Evolutionary conservation across 257 asterid genomes (phyloP).

Genomic region (Salvia hispanica): DNA sequence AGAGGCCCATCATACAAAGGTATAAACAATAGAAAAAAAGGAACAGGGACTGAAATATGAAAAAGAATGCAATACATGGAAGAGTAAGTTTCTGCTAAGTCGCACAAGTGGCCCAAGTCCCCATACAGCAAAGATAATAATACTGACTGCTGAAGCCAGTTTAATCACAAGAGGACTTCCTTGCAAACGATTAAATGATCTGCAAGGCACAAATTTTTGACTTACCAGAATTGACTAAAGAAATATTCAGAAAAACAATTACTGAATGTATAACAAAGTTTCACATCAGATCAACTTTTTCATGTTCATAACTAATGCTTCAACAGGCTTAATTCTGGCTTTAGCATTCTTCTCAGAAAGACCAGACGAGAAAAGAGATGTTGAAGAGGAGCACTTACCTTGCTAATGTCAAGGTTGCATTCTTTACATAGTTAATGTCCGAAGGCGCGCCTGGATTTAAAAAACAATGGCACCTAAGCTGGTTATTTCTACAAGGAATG

Average conservation of each 20-base stretch:
- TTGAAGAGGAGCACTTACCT: constrained; percentile 50
- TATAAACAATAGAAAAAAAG: constrained; percentile 2
- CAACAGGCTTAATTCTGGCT: not conserved
- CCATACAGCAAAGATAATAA: constrained; percentile 76
- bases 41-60: constrained; percentile 24
- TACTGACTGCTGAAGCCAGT: constrained; percentile 77
- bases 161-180: constrained; percentile 57
- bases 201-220: constrained; percentile 42
- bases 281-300: constrained; percentile 5
- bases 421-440: constrained; percentile 55
- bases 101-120: constrained; percentile 81
- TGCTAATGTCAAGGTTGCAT: constrained; percentile 54
- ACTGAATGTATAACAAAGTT: constrained; percentile 16
- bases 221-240: constrained; percentile 26
- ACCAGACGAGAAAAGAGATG: not conserved
- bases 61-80: constrained; percentile 48
- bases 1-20: constrained; percentile 11
- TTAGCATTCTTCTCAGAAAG: not conserved
- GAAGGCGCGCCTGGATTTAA: constrained; percentile 54
- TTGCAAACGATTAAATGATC: constrained; percentile 61
- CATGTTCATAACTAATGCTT: constrained; percentile 16
- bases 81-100: constrained; percentile 63
- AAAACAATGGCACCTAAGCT: constrained; percentile 65
- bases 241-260: constrained; percentile 4
- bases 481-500: constrained; percentile 44